Evolutionary conservation across 73 alveolate species (phyloP).

Genomic region (Urostyla sp.): DNA sequence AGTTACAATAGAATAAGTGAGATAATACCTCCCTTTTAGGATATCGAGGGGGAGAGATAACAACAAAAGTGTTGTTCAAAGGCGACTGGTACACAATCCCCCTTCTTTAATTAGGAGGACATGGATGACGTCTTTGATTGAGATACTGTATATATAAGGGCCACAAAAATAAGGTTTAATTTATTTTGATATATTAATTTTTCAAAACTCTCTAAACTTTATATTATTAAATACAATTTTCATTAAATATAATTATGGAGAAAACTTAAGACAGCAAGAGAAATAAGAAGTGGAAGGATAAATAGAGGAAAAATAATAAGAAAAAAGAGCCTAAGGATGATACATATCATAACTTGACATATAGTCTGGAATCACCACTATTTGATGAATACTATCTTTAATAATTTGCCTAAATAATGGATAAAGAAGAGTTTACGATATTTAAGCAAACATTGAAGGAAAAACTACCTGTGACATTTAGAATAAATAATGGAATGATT

Average conservation of each 20-base stretch:
- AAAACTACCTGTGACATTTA: constrained; percentile 87
- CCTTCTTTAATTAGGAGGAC: no score
- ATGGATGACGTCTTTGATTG: no score
- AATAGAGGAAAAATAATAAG: constrained; percentile 10
- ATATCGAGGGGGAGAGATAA: no score
- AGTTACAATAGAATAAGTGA: no score
- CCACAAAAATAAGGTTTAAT: not conserved
- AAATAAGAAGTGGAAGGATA: constrained; percentile 10
- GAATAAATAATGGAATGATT: constrained; percentile 67
- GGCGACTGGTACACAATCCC: no score
- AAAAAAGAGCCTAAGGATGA: constrained; percentile 21
- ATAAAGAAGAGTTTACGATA: constrained; percentile 63
- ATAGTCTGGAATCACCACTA: constrained; percentile 17
- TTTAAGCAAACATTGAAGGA: constrained; percentile 63
- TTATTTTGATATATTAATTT: no score
- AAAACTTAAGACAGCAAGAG: constrained; percentile 39
- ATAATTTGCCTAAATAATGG: constrained; percentile 65
- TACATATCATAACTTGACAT: constrained; percentile 19
- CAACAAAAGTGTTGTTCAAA: no score
- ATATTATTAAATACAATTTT: no score
- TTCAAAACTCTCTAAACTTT: no score
- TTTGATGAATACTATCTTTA: constrained; percentile 62
- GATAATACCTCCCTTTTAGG: no score
- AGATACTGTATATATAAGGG: not conserved
- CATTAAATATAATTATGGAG: no score